Percentiles rank a stretch among this genome's conserved stretches.
Evolutionary conservation across 2,329 filamentous ascomycete species (phyloP).

Genomic region (Penicillium expansum): DNA sequence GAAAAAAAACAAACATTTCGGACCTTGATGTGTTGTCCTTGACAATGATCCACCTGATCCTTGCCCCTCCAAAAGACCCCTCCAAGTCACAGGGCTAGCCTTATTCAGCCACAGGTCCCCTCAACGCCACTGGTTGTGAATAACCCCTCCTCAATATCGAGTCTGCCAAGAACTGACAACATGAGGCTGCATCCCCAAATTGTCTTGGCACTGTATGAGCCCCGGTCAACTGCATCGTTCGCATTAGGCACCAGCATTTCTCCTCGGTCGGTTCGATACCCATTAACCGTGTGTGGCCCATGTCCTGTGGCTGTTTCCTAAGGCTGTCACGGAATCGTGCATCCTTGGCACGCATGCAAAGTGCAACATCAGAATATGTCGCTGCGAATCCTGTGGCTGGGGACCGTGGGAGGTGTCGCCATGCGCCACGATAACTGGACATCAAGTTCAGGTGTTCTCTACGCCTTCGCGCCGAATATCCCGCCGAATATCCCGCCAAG

Average conservation of each 20-base stretch:
- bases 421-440: conserved; percentile 18
- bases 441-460: neutral
- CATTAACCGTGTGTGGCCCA: neutral
- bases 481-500: neutral
- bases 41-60: neutral
- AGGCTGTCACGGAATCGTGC: conserved; percentile 1
- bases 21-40: neutral
- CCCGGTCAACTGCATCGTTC: conserved; percentile 1
- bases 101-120: conserved; percentile 6
- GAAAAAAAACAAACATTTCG: neutral
- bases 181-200: conserved; percentile 10
- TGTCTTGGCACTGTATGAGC: conserved; percentile 1
- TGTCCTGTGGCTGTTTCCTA: conserved; percentile 1
- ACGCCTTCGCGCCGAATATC: neutral
- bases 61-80: neutral
- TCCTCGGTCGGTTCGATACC: neutral
- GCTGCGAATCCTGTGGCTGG: conserved; percentile 15
- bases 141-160: neutral
- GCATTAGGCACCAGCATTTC: conserved; percentile 22
- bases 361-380: conserved; percentile 16
- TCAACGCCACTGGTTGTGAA: neutral
- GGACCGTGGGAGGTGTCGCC: conserved; percentile 3
- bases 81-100: conserved; percentile 7
- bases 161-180: conserved; percentile 12
- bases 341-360: conserved; percentile 16